Evolutionary conservation across 1,284 basidiomycete genomes (phyloP), one percentile per base, ranked within the genome.

Genomic region (Apiotrichum siamense): DNA sequence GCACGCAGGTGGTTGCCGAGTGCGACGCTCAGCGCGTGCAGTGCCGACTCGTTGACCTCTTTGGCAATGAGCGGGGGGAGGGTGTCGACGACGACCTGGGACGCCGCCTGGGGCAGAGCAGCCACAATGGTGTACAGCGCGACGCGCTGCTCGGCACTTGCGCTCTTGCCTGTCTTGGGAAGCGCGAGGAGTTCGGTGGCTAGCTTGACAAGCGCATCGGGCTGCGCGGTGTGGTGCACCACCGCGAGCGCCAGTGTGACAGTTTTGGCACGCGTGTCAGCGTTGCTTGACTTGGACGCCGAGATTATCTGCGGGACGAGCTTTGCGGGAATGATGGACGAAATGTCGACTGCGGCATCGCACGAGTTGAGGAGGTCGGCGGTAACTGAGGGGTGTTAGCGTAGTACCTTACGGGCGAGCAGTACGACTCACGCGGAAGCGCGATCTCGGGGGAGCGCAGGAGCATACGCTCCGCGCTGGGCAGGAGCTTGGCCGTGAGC

Each of bases 141-240:
- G 7, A 83, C 72, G n/a, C 91, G 84, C 67, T 97, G 89, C 54
- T 93, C 91, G 3, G 87, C 80, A 2, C 88, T 88, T 0, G 84
- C 76, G 0, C 88, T 88, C 76, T 94, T 97, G 27, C 88, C 86
- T 0, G 83, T 73, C 64, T 86, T 85, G 5, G 88, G 86, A 0
- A 89, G 78, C 15, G 76, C 75, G 13, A 91, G 76, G 2, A 92
- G 72, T 58, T 92, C 88, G 11, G 77, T 79, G 5, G 80, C 79
- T 4, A 79, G 60, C 48, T 79, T 77, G 12, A 64, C 59, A 20
- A 64, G 63, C 2, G 63, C 69, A 15, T 73, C 65, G 5, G 72
- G 58, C 17, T 70, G 59, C 55, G 60, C 41, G 31, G 66, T 56
- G 26, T 74, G 75, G 24, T 67, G 52, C 5, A 82, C 64, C 41